These are phyloP conservation scores for Saccharomycopsis oosterbeekiorum DNA, from an alignment of 805 yeast genomes.

Conservation along the genomic window DNA sequence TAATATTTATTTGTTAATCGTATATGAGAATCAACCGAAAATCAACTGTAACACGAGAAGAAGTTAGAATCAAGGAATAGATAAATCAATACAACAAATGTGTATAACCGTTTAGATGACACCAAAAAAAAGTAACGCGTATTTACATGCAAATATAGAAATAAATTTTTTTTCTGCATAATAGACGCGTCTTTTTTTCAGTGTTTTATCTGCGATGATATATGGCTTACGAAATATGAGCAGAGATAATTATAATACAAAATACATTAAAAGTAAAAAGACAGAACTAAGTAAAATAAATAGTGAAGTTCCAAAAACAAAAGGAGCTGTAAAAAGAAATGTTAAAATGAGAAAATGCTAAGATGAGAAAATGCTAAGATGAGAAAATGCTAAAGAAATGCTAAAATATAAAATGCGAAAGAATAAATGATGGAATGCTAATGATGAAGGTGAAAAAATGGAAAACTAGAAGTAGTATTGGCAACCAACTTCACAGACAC, in stretches of 20 bases:
- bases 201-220: background rate
- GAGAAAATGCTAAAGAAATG: background rate
- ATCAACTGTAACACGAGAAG: too few relatives aligned
- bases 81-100: too few relatives aligned
- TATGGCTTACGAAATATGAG: background rate
- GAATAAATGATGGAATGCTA: background rate
- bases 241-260: background rate
- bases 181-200: background rate
- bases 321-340: too few relatives aligned
- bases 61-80: too few relatives aligned
- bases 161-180: background rate
- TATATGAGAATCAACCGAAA: too few relatives aligned
- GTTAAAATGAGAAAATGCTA: too few relatives aligned
- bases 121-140: background rate
- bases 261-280: background rate
- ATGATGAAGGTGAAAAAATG: background rate
- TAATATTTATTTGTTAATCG: background rate
- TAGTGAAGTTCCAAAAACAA: too few relatives aligned
- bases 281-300: background rate
- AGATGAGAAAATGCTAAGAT: background rate
- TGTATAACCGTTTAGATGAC: background rate
- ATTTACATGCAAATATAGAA: too few relatives aligned
- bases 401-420: background rate
- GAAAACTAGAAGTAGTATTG: constrained; percentile 1
- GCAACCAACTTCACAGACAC: constrained; percentile 13